Percentiles rank a stretch among this genome's conserved stretches.
These are phyloP conservation scores for Cutaneotrichosporon arboriforme DNA, from an alignment of 1,284 basidiomycete genomes.

Conservation along the genomic window DNA sequence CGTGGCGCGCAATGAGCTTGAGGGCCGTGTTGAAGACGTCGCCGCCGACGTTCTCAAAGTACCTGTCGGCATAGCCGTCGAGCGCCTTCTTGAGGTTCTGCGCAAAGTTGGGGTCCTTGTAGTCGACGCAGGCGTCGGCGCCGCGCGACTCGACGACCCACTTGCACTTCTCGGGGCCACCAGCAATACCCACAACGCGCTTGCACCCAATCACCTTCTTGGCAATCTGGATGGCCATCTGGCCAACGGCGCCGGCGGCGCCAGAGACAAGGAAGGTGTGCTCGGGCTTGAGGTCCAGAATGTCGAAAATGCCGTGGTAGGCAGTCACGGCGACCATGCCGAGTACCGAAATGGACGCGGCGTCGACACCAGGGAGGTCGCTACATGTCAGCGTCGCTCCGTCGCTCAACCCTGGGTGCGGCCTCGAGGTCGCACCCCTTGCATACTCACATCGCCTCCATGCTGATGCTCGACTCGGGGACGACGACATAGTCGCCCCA, in stretches of 20 bases:
- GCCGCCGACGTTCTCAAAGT: conserved; percentile 50
- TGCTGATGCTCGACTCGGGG: conserved; percentile 7
- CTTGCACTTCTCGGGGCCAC: conserved; percentile 51
- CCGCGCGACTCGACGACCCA: conserved; percentile 49
- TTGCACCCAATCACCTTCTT: conserved; percentile 48
- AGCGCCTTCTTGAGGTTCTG: conserved; percentile 35
- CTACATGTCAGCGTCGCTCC: neutral
- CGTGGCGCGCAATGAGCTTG: conserved; percentile 45
- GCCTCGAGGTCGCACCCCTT: neutral
- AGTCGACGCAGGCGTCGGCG: conserved; percentile 52
- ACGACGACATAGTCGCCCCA: conserved; percentile 40
- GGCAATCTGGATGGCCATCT: conserved; percentile 38
- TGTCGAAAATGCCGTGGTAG: conserved; percentile 40
- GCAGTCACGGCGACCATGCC: conserved; percentile 39
- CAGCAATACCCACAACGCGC: conserved; percentile 52
- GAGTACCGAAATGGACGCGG: conserved; percentile 28
- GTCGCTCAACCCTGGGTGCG: neutral
- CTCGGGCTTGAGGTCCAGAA: conserved; percentile 42
- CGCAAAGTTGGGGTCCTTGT: conserved; percentile 43
- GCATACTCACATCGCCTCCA: conserved; percentile 12
- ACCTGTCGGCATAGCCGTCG: conserved; percentile 35
- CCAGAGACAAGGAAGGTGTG: conserved; percentile 37
- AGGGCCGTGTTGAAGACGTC: conserved; percentile 42
- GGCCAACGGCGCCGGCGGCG: conserved; percentile 36
- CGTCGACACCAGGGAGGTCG: conserved; percentile 14